A percentile compares a stretch with the other conserved stretches of the same genome.
Conservation (phyloP, 2,329 filamentous ascomycete genomes). For the Mollisiaceae sp. region DNA sequence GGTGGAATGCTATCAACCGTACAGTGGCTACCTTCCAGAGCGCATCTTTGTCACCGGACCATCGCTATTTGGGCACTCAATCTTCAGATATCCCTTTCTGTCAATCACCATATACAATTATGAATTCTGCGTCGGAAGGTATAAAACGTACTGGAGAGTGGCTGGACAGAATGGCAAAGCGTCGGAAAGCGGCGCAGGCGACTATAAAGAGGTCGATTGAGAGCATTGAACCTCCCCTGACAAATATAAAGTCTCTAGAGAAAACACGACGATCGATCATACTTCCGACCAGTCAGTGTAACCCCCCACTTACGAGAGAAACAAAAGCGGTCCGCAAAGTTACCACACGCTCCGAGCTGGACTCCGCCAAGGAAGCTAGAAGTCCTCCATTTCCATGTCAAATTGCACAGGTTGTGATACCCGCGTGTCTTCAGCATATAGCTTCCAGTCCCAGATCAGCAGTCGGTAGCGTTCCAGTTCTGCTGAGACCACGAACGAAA, state of each 20-base stretch:
- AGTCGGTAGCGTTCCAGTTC: no score
- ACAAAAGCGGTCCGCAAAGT: neutral
- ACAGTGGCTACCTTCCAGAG: neutral
- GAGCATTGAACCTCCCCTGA: neutral
- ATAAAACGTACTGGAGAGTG: neutral
- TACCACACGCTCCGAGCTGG: neutral
- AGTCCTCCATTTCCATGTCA: no score
- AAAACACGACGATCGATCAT: neutral
- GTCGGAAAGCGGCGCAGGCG: neutral
- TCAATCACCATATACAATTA: neutral
- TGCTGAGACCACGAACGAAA: no score
- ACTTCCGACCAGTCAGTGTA: neutral
- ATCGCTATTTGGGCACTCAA: neutral
- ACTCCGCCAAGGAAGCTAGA: no score
- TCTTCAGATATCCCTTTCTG: conserved; percentile 3
- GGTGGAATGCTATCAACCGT: neutral
- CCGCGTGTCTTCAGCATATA: no score
- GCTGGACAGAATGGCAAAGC: neutral
- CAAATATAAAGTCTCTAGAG: neutral
- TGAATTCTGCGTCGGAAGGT: neutral
- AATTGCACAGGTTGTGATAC: no score
- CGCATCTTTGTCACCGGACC: neutral
- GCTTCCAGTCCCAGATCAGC: no score
- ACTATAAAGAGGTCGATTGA: neutral
- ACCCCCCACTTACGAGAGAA: neutral